Percentiles rank a stretch among this genome's conserved stretches.
Evolutionary conservation across 257 asterid species (phyloP).

Genomic region (Echium plantagineum): DNA sequence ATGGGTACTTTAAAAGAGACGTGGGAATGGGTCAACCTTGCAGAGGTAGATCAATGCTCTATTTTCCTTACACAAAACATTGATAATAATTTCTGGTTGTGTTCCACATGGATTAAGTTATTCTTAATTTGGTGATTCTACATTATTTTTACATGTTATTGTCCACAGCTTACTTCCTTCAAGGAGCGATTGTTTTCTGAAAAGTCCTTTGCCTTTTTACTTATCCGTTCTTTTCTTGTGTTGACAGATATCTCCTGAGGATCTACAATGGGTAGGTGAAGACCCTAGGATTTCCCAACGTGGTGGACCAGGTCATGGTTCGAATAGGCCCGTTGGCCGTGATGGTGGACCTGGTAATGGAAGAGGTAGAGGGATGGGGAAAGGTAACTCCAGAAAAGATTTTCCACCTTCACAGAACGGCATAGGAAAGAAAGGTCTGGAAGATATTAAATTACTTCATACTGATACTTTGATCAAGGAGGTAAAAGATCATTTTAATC

Average conservation of each 20-base stretch:
- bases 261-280: conserved; percentile 51
- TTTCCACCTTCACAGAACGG: conserved; percentile 47
- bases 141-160: too few relatives aligned
- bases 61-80: background rate
- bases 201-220: background rate
- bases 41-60: conserved; percentile 37
- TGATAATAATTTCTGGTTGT: background rate
- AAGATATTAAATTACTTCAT: conserved; percentile 48
- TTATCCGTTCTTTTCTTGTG: background rate
- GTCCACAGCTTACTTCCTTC: background rate
- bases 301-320: conserved; percentile 34
- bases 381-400: conserved; percentile 33
- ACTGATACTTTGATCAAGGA: conserved; percentile 74
- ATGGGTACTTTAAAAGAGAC: conserved; percentile 44
- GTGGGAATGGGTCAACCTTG: conserved; percentile 73
- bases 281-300: conserved; percentile 37
- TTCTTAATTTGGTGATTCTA: background rate
- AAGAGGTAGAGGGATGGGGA: conserved; percentile 45
- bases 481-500: conserved; percentile 28
- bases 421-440: conserved; percentile 37
- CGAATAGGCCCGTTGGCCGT: conserved; percentile 24
- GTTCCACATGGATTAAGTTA: background rate
- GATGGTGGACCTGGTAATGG: conserved; percentile 37
- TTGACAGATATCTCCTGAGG: conserved; percentile 43
- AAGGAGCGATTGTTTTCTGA: background rate